These are phyloP conservation scores for Colletotrichum eleusines DNA, from an alignment of 2,329 filamentous ascomycete species.

Conservation along the genomic window DNA sequence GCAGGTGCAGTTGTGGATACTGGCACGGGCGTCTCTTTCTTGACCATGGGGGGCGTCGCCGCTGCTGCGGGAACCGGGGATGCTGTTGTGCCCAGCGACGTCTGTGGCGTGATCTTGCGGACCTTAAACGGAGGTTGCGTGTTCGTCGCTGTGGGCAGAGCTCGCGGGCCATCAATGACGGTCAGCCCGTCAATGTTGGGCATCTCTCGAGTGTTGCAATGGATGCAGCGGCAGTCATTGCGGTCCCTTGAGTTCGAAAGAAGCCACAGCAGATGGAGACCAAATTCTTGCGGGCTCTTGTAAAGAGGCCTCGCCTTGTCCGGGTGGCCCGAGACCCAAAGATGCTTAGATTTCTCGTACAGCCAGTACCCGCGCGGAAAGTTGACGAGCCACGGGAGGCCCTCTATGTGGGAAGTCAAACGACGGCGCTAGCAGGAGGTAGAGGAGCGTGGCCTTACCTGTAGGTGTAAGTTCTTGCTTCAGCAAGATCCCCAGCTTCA, in stretches of 20 bases:
- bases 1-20: constrained; percentile 21
- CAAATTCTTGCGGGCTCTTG: constrained; percentile 66
- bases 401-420: constrained; percentile 50
- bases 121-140: constrained; percentile 42
- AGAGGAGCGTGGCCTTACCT: constrained; percentile 1
- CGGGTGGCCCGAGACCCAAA: constrained; percentile 64
- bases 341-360: constrained; percentile 62
- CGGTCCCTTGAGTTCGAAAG: constrained; percentile 61
- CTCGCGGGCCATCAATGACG: constrained; percentile 22
- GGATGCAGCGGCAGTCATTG: constrained; percentile 63
- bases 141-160: constrained; percentile 11
- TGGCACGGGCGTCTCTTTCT: constrained; percentile 38
- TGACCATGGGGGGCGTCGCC: constrained; percentile 10
- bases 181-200: constrained; percentile 31
- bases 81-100: constrained; percentile 19
- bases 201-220: constrained; percentile 56
- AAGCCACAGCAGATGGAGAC: constrained; percentile 65
- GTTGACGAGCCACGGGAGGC: constrained; percentile 58
- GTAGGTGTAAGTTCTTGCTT: constrained; percentile 58
- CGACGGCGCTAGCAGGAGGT: not conserved
- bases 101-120: constrained; percentile 34
- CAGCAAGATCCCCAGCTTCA: constrained; percentile 59
- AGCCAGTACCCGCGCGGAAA: constrained; percentile 61
- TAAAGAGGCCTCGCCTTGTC: constrained; percentile 60
- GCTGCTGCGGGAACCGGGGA: constrained; percentile 28